Evolutionary conservation across 2,329 filamentous ascomycete genomes (phyloP).

Genomic region (Diaporthe nobilis): DNA sequence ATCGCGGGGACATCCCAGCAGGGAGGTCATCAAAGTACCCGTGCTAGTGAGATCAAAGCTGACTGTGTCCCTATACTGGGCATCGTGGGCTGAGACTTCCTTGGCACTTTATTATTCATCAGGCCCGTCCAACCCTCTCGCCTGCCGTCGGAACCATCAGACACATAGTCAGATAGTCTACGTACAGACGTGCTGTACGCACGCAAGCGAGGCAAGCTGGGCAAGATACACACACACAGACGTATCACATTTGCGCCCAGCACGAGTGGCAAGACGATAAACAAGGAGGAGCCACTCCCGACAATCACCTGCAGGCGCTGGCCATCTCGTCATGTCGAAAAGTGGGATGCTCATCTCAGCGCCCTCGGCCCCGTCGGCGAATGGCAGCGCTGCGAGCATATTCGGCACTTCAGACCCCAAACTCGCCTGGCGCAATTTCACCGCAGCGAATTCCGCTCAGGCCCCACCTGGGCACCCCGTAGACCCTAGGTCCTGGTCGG

Average conservation of each 20-base stretch:
- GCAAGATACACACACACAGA: neutral
- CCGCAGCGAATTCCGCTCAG: slow-evolving; percentile 12
- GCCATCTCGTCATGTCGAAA: slow-evolving; percentile 29
- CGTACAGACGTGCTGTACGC: neutral
- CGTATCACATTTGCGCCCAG: slow-evolving; percentile 15
- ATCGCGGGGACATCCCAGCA: slow-evolving; percentile 25
- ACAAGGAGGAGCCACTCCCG: slow-evolving; percentile 15
- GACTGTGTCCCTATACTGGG: slow-evolving; percentile 32
- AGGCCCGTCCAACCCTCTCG: neutral
- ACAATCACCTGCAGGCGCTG: slow-evolving; percentile 29
- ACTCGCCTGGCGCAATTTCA: slow-evolving; percentile 32
- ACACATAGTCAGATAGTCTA: neutral
- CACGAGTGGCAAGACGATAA: slow-evolving; percentile 19
- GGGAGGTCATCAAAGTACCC: slow-evolving; percentile 21
- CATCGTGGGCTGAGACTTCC: slow-evolving; percentile 8
- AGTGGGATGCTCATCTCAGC: slow-evolving; percentile 31
- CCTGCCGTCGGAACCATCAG: neutral
- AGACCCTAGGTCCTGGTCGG: neutral
- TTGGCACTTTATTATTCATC: slow-evolving; percentile 25
- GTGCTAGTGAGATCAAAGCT: slow-evolving; percentile 27
- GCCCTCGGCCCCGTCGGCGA: slow-evolving; percentile 24
- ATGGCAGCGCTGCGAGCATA: slow-evolving; percentile 28
- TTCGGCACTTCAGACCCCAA: slow-evolving; percentile 34
- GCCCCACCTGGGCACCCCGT: slow-evolving; percentile 23
- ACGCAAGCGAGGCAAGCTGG: neutral